phyloP scores from a whole-genome alignment of 306 rosid species.

The Lablab purpureus region DNA sequence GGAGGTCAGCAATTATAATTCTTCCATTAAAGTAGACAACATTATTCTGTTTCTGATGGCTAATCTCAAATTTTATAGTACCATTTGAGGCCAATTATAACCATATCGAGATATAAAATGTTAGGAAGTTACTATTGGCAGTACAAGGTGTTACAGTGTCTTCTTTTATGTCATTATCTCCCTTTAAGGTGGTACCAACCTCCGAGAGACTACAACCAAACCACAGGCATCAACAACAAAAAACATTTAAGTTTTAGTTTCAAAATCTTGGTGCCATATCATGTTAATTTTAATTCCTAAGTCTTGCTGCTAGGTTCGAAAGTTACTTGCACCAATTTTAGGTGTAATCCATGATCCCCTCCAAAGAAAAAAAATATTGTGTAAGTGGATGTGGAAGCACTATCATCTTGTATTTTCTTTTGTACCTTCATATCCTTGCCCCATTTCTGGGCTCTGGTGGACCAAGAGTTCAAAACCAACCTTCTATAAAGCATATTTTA shows the following conservation, averaged over 20 bases:
- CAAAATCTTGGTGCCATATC: slow-evolving; percentile 27
- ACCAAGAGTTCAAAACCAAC: slow-evolving; percentile 1
- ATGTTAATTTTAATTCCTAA: slow-evolving; percentile 18
- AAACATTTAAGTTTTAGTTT: slow-evolving; percentile 14
- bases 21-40: slow-evolving; percentile 56
- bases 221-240: slow-evolving; percentile 18
- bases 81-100: slow-evolving; percentile 39
- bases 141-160: slow-evolving; percentile 37
- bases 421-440: slow-evolving; percentile 23
- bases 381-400: slow-evolving; percentile 27
- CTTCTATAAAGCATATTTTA: slow-evolving; percentile 10
- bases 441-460: slow-evolving; percentile 44
- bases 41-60: slow-evolving; percentile 45
- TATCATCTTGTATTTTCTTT: slow-evolving; percentile 7
- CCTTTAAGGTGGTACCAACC: slow-evolving; percentile 39
- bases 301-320: not conserved
- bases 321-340: slow-evolving; percentile 37
- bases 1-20: slow-evolving; percentile 47
- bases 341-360: not conserved
- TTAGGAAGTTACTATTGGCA: slow-evolving; percentile 30
- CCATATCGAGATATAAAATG: not conserved
- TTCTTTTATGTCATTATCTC: slow-evolving; percentile 26
- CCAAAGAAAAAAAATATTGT: not conserved
- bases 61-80: slow-evolving; percentile 23
- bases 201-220: slow-evolving; percentile 15